Evolutionary conservation across 352 stramenopile genomes (phyloP), one percentile per base, ranked within the genome.

Genomic region (Pythium periplocum): DNA sequence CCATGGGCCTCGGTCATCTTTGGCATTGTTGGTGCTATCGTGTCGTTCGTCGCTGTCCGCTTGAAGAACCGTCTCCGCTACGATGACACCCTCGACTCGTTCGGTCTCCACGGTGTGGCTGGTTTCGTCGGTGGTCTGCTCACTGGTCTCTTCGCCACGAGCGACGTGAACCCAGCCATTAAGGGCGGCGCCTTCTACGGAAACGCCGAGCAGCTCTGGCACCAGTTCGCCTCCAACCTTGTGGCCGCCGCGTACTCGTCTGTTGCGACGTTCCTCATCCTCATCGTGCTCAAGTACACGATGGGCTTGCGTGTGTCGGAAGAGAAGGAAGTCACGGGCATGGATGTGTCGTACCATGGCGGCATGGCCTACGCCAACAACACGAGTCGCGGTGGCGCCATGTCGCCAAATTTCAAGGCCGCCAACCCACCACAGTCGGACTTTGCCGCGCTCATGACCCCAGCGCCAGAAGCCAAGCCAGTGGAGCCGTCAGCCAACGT

Each of bases 31-130:
- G 77, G 73, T n/a, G 78, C 75, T 0, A 45, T 61, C 6, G 70
- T 74, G 1, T 74, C 68, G 34, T 90, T 87, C 44, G 44, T 46
- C n/a, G 73, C 73, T 8, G 68, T 90, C 12, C 64, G 69, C 41
- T 51, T 90, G 49, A 90, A 90, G 49, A 83, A 90, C 64, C 47
- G 61, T 33, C 51, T 87, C 9, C 75, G 78, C 6, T 89, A 87
- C 61, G 83, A 94, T 43, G 83, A 94, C 53, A 90, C 77, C 4
- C 66, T 94, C n/a, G 83, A 94, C 57, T 71, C 72, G 45, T 90
- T 91, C 56, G 78, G 61, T 3, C 82, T 93, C 56, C 81, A 92
- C 63, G 79, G 78, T 41, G 74, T 78, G 30, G 78, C 56, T 32
- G 83, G 83, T 5, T 70, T 88, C 45, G 67, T 72, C 9, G 83